phyloP scores from a whole-genome alignment of 768 basidiomycete genomes.

The Cubamyces lactineus region DNA sequence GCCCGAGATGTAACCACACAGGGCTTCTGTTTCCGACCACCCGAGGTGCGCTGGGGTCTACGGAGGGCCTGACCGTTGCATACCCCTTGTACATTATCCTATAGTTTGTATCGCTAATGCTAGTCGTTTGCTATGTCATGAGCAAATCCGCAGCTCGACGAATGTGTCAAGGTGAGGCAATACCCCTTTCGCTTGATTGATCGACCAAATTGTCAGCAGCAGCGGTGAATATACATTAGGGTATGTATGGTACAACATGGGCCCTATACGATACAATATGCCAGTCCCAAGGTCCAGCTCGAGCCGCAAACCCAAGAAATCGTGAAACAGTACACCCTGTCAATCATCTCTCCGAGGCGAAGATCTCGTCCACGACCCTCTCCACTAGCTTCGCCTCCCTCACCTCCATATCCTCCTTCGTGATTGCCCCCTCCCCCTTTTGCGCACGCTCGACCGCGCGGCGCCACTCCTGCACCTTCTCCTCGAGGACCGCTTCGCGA shows the following conservation, averaged over 20 bases:
- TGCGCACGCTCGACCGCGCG: constrained; percentile 19
- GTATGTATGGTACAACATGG: constrained; percentile 16
- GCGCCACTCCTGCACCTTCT: constrained; percentile 24
- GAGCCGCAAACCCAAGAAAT: constrained; percentile 4
- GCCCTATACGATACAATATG: constrained; percentile 18
- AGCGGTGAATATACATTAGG: constrained; percentile 3
- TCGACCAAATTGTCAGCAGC: too few relatives aligned
- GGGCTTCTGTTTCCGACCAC: neutral
- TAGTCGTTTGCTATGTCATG: neutral
- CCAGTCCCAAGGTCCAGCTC: constrained; percentile 16
- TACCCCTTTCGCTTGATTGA: too few relatives aligned
- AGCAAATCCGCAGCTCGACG: neutral
- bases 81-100: constrained; percentile 5
- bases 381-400: constrained; percentile 24
- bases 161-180: neutral
- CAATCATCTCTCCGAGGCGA: constrained; percentile 11
- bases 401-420: constrained; percentile 24
- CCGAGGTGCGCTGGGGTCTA: neutral
- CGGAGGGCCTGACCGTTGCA: neutral
- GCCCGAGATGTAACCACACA: constrained; percentile 20
- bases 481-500: constrained; percentile 30
- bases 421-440: constrained; percentile 10
- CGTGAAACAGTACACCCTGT: neutral
- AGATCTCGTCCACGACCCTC: constrained; percentile 23
- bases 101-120: constrained; percentile 2